Conservation (phyloP, 2,329 filamentous ascomycete genomes). For the Fusarium pseudoanthophilum region DNA sequence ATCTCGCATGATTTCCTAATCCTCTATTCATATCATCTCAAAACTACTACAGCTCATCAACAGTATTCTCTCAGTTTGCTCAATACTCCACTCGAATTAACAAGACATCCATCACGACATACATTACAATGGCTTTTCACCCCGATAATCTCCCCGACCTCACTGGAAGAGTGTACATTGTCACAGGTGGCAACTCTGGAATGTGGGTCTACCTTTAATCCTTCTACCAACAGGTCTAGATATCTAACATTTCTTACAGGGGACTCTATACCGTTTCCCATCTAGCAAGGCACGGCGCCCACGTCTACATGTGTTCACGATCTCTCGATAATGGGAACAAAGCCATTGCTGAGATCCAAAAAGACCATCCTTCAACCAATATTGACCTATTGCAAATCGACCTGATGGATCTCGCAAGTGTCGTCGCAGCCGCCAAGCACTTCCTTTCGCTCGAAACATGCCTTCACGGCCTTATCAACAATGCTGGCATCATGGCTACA, state of each 20-base stretch:
- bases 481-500: slow-evolving; percentile 32
- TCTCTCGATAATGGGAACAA: slow-evolving; percentile 5
- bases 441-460: slow-evolving; percentile 15
- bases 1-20: too few relatives aligned
- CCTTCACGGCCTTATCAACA: slow-evolving; percentile 30
- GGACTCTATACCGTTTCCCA: slow-evolving; percentile 26
- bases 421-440: slow-evolving; percentile 23
- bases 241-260: neutral
- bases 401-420: slow-evolving; percentile 6
- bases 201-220: neutral
- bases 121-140: slow-evolving; percentile 16
- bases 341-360: slow-evolving; percentile 9
- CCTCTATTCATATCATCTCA: too few relatives aligned
- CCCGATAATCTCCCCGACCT: slow-evolving; percentile 16
- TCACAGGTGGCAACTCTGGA: slow-evolving; percentile 24
- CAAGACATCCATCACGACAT: neutral
- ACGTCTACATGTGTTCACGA: slow-evolving; percentile 28
- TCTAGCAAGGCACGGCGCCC: slow-evolving; percentile 25
- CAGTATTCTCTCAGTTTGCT: too few relatives aligned
- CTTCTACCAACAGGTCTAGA: rapidly evolving
- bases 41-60: neutral
- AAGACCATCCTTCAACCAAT: neutral
- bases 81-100: neutral
- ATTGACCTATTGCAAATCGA: slow-evolving; percentile 25
- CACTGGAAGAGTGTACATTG: slow-evolving; percentile 15